Evolutionary conservation across 495 filamentous ascomycete genomes (phyloP), one percentile per base, ranked within the genome.

Genomic region (Neurospora tetraspora): DNA sequence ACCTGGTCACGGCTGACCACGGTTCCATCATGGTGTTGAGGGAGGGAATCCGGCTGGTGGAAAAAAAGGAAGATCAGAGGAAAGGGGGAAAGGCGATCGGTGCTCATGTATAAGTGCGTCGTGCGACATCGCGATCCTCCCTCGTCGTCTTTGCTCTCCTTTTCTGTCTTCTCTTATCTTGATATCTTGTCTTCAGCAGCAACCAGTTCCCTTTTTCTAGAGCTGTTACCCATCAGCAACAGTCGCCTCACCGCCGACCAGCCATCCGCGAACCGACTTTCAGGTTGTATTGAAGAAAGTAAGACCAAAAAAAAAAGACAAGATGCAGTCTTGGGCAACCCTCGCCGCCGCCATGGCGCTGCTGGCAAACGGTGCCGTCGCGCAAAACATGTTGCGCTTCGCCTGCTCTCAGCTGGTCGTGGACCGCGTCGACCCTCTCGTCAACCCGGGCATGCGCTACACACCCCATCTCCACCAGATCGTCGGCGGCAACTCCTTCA

Each of bases 401-500:
- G 85, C 86, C 37, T 88, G 86, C 82, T 87, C 85, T 39, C 85
- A 88, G 78, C 79, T 88, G 27, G 86, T 88, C 69, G 85, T 87
- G 72, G 85, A 86, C 78, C 84, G 85, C 73, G 79, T 84, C 79
- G 85, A 86, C 76, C 85, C 85, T 70, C 73, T 86, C 39, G 85
- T 86, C 73, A 85, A 86, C 81, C 85, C 85, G 8, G 85, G 84
- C 76, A 72, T 81, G 76, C 79, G 73, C 71, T 86, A 85, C 81
- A 85, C 83, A 14, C 84, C 85, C 38, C 85, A 86, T 78, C 80
- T 86, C 71, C 85, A 86, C 77, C 85, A 86, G 78, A 82, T 86
- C 70, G 84, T 86, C 71, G 85, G 84, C 74, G 83, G 86, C 73
- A 92, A 89, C 82, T 91, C 86, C 6, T 93, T 94, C 80, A 86